Percentiles rank a stretch among this genome's conserved stretches.
Evolutionary conservation across 2,329 filamentous ascomycete genomes (phyloP).

Genomic region (Moelleriella libera): DNA sequence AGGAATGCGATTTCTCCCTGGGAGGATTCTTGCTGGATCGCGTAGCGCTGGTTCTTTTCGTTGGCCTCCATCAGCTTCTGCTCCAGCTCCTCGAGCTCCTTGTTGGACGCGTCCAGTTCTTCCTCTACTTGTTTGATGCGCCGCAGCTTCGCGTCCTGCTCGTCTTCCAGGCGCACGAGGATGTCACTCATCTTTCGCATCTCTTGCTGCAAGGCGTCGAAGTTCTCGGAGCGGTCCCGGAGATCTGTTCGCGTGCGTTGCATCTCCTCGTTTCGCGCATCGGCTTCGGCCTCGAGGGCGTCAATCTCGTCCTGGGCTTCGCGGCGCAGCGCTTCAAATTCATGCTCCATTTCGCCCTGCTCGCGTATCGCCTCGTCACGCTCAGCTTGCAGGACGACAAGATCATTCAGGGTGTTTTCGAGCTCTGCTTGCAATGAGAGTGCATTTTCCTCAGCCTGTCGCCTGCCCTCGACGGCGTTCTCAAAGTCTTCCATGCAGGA

Average conservation of each 20-base stretch:
- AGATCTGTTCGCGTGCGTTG: slow-evolving; percentile 58
- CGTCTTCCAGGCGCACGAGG: slow-evolving; percentile 76
- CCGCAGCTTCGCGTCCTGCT: slow-evolving; percentile 63
- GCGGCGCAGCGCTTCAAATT: slow-evolving; percentile 45
- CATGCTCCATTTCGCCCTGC: slow-evolving; percentile 41
- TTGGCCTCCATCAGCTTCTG: slow-evolving; percentile 72
- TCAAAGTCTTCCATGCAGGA: slow-evolving; percentile 70
- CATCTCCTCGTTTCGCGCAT: slow-evolving; percentile 58
- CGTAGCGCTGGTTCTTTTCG: slow-evolving; percentile 73
- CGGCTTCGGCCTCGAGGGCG: slow-evolving; percentile 54
- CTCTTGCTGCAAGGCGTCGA: slow-evolving; percentile 81
- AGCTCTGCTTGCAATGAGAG: slow-evolving; percentile 66
- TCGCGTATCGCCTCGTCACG: slow-evolving; percentile 72
- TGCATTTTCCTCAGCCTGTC: slow-evolving; percentile 41
- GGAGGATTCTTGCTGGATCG: slow-evolving; percentile 82
- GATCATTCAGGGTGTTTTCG: slow-evolving; percentile 63
- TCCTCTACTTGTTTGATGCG: slow-evolving; percentile 72
- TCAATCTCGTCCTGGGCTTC: slow-evolving; percentile 56
- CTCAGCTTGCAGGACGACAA: slow-evolving; percentile 66
- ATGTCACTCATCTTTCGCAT: slow-evolving; percentile 86
- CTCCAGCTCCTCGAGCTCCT: slow-evolving; percentile 76
- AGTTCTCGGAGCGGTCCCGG: slow-evolving; percentile 68
- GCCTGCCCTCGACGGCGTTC: slow-evolving; percentile 48
- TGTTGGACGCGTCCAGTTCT: slow-evolving; percentile 71
- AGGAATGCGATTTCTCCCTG: slow-evolving; percentile 91